Evolutionary conservation across 805 yeast species (phyloP).

Genomic region (Nakazawaea wickerhamii): DNA sequence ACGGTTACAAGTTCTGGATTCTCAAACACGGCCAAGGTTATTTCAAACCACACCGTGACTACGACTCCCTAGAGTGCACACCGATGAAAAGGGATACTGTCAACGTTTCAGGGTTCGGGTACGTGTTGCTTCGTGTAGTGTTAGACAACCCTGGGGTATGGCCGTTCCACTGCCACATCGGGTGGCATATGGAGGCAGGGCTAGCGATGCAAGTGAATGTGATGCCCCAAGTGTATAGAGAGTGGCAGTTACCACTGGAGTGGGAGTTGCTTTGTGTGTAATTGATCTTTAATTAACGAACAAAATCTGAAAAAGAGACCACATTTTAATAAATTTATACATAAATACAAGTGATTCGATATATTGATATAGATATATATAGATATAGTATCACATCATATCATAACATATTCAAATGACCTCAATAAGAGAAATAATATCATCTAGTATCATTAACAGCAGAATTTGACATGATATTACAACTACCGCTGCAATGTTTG

Average conservation of each 20-base stretch:
- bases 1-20: slow-evolving; percentile 53
- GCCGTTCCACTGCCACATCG: slow-evolving; percentile 90
- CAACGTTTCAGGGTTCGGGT: slow-evolving; percentile 60
- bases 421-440: not conserved
- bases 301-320: not conserved
- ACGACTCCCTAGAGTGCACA: slow-evolving; percentile 49
- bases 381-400: too few relatives aligned
- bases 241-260: slow-evolving; percentile 8
- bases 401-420: not conserved
- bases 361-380: too few relatives aligned
- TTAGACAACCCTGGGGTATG: slow-evolving; percentile 92
- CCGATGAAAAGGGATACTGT: slow-evolving; percentile 56
- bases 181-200: slow-evolving; percentile 57
- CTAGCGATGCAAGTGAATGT: slow-evolving; percentile 17
- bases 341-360: too few relatives aligned
- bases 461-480: slow-evolving; percentile 6
- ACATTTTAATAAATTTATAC: not conserved
- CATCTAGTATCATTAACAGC: not conserved
- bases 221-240: slow-evolving; percentile 3
- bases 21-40: slow-evolving; percentile 39
- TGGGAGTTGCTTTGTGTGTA: slow-evolving; percentile 5
- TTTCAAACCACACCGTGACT: slow-evolving; percentile 46
- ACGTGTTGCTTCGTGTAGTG: slow-evolving; percentile 64
- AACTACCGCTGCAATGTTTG: slow-evolving; percentile 10
- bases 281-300: not conserved